phyloP scores from a whole-genome alignment of 148 eudicot species.

The Camellia japonica region DNA sequence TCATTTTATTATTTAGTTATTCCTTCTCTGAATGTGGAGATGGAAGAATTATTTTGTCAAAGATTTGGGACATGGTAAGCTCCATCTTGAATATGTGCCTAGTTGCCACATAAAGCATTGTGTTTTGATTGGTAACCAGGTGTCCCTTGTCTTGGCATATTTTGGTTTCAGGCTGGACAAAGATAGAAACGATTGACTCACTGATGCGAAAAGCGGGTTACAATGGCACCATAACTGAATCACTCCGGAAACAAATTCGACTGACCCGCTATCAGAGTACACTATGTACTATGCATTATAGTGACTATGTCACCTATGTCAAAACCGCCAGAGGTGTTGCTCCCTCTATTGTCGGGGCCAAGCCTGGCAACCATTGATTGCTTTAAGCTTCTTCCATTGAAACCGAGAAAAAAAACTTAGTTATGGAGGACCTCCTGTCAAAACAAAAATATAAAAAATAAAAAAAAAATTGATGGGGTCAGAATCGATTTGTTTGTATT shows the following conservation, averaged over 20 bases:
- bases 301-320: constrained; percentile 69
- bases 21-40: too few relatives aligned
- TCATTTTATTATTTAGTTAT: too few relatives aligned
- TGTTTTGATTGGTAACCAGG: not conserved
- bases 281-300: constrained; percentile 64
- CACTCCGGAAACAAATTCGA: constrained; percentile 59
- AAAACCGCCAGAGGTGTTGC: constrained; percentile 57
- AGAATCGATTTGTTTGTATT: constrained; percentile 15
- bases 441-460: too few relatives aligned
- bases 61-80: not conserved
- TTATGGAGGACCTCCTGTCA: not conserved
- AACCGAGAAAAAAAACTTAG: constrained; percentile 14
- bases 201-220: constrained; percentile 80
- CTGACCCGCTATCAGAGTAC: constrained; percentile 93
- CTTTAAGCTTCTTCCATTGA: not conserved
- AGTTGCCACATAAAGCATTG: not conserved
- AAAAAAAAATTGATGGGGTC: not conserved
- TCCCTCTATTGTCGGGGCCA: constrained; percentile 56
- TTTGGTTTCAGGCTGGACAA: constrained; percentile 73
- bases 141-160: not conserved
- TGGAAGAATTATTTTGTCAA: not conserved
- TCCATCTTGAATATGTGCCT: not conserved
- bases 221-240: constrained; percentile 65
- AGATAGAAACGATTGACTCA: constrained; percentile 77
- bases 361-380: constrained; percentile 33